Conservation (phyloP, 345 rosid species). For the Corymbia maculata region DNA sequence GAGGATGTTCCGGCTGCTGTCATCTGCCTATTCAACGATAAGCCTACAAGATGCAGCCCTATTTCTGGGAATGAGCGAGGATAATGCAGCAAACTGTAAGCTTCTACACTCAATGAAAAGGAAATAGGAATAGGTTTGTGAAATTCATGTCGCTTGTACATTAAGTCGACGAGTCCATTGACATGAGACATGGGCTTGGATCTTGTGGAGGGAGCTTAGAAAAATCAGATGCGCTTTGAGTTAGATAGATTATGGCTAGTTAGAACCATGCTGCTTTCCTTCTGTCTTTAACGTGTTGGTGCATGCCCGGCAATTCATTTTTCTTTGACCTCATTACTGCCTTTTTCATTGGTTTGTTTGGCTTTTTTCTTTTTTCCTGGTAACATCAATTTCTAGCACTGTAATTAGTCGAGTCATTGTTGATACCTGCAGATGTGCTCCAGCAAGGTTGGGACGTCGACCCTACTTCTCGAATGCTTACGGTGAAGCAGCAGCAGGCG, state of each 20-base stretch:
- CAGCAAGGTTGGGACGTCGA: conserved; percentile 69
- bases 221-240: not conserved
- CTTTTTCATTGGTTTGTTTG: not conserved
- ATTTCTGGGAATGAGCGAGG: conserved; percentile 87
- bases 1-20: conserved; percentile 68
- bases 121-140: no score
- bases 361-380: no score
- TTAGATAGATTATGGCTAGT: not conserved
- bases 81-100: conserved; percentile 72
- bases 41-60: conserved; percentile 58
- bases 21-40: conserved; percentile 82
- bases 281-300: not conserved
- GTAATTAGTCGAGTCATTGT: not conserved
- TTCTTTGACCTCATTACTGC: not conserved
- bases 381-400: not conserved
- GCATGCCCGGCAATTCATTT: not conserved
- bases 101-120: not conserved
- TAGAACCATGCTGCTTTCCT: not conserved
- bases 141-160: not conserved
- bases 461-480: conserved; percentile 52
- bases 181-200: not conserved
- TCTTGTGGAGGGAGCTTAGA: not conserved
- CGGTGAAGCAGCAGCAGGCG: conserved; percentile 55
- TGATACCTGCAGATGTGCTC: conserved; percentile 43
- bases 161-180: not conserved